Percentiles rank a stretch among this genome's conserved stretches.
These are phyloP conservation scores for Diaporthe humulicola DNA, from an alignment of 2,329 filamentous ascomycete genomes.

Conservation along the genomic window DNA sequence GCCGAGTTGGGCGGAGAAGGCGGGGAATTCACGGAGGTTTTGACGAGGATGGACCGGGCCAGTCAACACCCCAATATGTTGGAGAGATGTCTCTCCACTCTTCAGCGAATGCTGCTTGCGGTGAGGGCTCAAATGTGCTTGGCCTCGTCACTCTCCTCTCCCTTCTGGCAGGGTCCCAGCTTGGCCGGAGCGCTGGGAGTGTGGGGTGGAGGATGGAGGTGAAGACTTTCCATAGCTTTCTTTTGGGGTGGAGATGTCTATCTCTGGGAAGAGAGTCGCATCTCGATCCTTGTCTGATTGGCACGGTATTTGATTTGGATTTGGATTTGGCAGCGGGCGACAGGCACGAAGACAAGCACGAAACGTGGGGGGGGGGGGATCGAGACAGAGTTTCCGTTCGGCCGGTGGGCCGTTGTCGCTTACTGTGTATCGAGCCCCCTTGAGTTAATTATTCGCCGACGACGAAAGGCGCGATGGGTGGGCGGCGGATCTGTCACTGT, in stretches of 20 bases:
- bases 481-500: slow-evolving; percentile 18
- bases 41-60: neutral
- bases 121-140: neutral
- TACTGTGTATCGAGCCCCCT: neutral
- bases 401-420: slow-evolving; percentile 23
- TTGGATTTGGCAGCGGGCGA: neutral
- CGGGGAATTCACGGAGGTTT: slow-evolving; percentile 2
- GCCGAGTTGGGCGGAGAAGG: neutral
- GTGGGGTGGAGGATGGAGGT: neutral
- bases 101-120: too few species aligned
- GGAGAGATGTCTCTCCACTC: neutral
- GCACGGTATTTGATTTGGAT: neutral
- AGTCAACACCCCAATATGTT: neutral
- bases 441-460: neutral
- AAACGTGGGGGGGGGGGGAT: neutral
- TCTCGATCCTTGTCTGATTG: neutral
- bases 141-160: neutral
- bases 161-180: neutral
- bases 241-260: neutral
- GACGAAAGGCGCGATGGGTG: neutral
- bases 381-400: slow-evolving; percentile 33
- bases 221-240: neutral
- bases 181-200: neutral
- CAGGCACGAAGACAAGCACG: neutral
- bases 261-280: neutral